phyloP scores from a whole-genome alignment of 305 asterid genomes.

The Fraxinus greggii region DNA sequence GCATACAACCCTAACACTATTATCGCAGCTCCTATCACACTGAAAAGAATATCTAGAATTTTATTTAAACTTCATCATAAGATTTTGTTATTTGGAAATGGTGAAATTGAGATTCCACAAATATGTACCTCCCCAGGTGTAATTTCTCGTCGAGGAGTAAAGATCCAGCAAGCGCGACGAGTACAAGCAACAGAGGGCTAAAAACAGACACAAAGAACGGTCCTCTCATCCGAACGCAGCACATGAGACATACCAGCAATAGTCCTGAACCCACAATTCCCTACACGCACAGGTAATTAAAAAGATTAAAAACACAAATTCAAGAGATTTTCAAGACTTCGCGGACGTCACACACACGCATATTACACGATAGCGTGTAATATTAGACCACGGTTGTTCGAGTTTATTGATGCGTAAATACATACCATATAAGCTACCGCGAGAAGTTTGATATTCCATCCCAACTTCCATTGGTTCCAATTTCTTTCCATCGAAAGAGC shows the following conservation, averaged over 20 bases:
- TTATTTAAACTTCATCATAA: not conserved
- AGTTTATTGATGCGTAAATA: not conserved
- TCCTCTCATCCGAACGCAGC: constrained; percentile 61
- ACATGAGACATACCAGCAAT: constrained; percentile 41
- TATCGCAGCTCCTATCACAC: constrained; percentile 54
- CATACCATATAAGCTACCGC: constrained; percentile 50
- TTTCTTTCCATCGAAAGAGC: constrained; percentile 56
- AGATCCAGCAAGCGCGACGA: constrained; percentile 57
- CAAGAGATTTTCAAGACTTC: not conserved
- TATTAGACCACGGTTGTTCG: not conserved
- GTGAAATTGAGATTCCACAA: not conserved
- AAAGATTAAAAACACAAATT: not conserved
- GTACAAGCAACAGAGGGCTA: constrained; percentile 56
- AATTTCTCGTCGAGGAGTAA: constrained; percentile 52
- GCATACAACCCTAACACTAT: constrained; percentile 54
- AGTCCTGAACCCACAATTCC: constrained; percentile 60
- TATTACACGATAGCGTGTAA: not conserved
- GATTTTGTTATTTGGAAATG: not conserved
- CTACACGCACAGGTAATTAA: constrained; percentile 28
- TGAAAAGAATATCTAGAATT: constrained; percentile 6
- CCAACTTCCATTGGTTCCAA: constrained; percentile 70
- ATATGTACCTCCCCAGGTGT: constrained; percentile 58
- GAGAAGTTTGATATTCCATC: constrained; percentile 65
- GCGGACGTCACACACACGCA: not conserved
- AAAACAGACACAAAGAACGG: constrained; percentile 68